Conservation (phyloP, 2,329 filamentous ascomycete genomes). For the Sphaerostilbella broomeana region DNA sequence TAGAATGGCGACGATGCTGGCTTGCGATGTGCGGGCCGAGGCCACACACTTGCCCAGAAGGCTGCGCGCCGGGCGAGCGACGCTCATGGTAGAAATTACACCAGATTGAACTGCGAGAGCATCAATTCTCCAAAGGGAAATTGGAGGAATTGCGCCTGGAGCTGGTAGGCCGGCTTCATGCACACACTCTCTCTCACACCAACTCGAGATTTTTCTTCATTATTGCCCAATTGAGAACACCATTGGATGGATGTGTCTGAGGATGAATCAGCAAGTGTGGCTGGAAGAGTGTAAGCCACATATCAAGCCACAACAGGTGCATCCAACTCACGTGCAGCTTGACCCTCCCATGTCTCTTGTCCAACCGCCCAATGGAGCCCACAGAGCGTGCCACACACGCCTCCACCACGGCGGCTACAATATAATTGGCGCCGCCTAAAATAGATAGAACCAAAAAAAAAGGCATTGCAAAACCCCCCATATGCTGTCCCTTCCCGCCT, state of each 20-base stretch:
- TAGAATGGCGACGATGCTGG: slow-evolving; percentile 11
- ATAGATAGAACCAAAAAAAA: too few relatives aligned
- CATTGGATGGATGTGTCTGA: background rate
- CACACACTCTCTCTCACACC: slow-evolving; percentile 20
- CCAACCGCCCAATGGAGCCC: too few relatives aligned
- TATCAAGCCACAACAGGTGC: background rate
- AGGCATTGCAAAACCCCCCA: too few relatives aligned
- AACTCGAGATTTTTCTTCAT: slow-evolving; percentile 28
- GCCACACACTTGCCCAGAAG: slow-evolving; percentile 46
- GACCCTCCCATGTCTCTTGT: too few relatives aligned
- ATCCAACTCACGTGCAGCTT: too few relatives aligned
- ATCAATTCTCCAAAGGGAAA: slow-evolving; percentile 8
- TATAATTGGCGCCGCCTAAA: too few relatives aligned
- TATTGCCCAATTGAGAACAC: slow-evolving; percentile 11
- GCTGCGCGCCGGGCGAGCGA: slow-evolving; percentile 48
- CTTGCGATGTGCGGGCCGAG: slow-evolving; percentile 23
- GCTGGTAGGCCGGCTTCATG: slow-evolving; percentile 11
- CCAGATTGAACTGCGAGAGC: background rate
- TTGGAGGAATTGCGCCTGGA: slow-evolving; percentile 1
- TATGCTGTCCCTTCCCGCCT: too few relatives aligned
- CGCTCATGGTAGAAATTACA: slow-evolving; percentile 40
- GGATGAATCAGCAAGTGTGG: slow-evolving; percentile 7
- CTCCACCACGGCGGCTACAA: slow-evolving; percentile 3
- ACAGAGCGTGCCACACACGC: too few relatives aligned
- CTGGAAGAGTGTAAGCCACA: background rate